These are phyloP conservation scores for Termitomyces sp. DNA, from an alignment of 768 basidiomycete genomes.

Conservation along the genomic window DNA sequence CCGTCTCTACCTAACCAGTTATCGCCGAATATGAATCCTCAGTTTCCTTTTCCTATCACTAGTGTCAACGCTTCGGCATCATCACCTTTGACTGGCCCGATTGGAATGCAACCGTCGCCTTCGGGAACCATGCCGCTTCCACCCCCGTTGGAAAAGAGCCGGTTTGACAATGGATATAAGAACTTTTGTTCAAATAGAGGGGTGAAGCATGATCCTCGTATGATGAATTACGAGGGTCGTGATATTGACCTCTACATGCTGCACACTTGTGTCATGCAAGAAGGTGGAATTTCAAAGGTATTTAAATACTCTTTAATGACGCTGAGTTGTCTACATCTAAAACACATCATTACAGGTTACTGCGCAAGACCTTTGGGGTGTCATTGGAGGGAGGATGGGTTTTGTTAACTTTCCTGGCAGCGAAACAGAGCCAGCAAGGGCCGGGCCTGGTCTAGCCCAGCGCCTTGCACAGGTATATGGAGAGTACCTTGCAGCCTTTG, in stretches of 20 bases:
- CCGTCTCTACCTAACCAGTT: constrained; percentile 25
- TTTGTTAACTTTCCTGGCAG: constrained; percentile 61
- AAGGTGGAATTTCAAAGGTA: constrained; percentile 50
- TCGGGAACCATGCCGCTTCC: constrained; percentile 15
- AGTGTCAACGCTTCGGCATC: constrained; percentile 6
- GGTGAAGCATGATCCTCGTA: constrained; percentile 32
- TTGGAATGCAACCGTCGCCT: constrained; percentile 4
- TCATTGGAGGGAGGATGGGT: constrained; percentile 65
- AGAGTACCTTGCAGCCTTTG: constrained; percentile 52
- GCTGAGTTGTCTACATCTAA: neutral
- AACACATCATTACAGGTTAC: constrained; percentile 35
- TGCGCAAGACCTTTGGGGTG: constrained; percentile 53
- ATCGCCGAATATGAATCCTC: constrained; percentile 28
- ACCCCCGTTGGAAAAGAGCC: constrained; percentile 42
- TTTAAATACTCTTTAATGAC: neutral
- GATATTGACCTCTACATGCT: constrained; percentile 56
- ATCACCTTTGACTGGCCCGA: constrained; percentile 9
- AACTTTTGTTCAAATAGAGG: constrained; percentile 39
- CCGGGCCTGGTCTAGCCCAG: constrained; percentile 57
- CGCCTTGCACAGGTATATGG: constrained; percentile 59
- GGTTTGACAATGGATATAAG: constrained; percentile 50
- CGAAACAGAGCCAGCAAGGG: constrained; percentile 55
- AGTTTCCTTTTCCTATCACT: constrained; percentile 15
- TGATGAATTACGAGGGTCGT: constrained; percentile 47
- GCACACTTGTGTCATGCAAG: constrained; percentile 53